Base-by-base conservation (phyloP, 2,329 filamentous ascomycete species). In the Nemania abortiva region DNA sequence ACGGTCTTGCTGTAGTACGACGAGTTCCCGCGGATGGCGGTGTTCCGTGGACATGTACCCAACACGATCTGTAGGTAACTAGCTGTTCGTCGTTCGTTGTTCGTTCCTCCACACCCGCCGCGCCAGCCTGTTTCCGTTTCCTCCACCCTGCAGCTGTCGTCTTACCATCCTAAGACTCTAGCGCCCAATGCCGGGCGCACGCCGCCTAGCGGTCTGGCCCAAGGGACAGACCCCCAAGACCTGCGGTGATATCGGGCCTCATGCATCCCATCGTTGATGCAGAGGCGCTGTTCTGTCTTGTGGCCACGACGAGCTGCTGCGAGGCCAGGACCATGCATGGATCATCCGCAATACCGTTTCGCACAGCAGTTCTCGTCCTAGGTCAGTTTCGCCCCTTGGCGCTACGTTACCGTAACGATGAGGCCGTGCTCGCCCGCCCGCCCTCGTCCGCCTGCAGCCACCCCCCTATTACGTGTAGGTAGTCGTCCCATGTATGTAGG, bases 71-170 rank as follows among this genome's bases (percentile, higher is more conserved):
- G 20, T 27, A 27, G n/a, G n/a, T n/a, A n/a, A n/a, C n/a, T n/a
- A n/a, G 24, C 5, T 27, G 24, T 27, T 27, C 24, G 24, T 27
- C 24, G 24, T 27, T 27, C 24, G 24, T 57, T 31, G 24, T 37
- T 29, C 22, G 55, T 58, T 22, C 55, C 63, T 57, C 62, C 65
- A 69, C 55, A 62, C 58, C 65, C 31, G 24, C 24, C 42, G 63
- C 52, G 63, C 62, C 31, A 70, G 54, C 60, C 64, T 67, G 58
- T 66, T 77, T 76, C 74, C 73, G 63, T 72, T 74, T 78, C 72
- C 69, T 76, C 73, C 75, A 70, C 68, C 72, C 70, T 77, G 77
- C 75, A 78, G 75, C 74, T 69, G 55, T 34, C 50, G 53, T 66
- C 68, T 62, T 71, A 73, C 70, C 69, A 70, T 60, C 68, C 70